Percentiles rank a stretch among this genome's conserved stretches.
Conservation (phyloP, 495 filamentous ascomycete genomes). For the Penicillium chermesinum region DNA sequence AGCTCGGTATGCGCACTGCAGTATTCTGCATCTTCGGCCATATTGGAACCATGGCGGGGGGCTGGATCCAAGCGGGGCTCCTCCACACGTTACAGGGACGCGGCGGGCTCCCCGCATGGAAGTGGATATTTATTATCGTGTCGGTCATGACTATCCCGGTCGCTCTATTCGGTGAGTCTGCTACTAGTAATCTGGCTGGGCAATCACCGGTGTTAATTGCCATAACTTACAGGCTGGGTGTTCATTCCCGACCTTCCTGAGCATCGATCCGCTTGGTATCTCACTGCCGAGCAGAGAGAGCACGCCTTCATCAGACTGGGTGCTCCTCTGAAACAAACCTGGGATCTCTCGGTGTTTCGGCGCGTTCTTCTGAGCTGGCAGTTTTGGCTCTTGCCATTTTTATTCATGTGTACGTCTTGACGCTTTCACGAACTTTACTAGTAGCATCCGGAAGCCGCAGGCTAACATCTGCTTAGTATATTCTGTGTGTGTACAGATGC, state of each 20-base stretch:
- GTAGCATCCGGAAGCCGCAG: not conserved
- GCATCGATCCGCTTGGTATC: slow-evolving; percentile 30
- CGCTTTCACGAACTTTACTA: not conserved
- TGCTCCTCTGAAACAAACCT: slow-evolving; percentile 15
- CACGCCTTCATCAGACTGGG: slow-evolving; percentile 26
- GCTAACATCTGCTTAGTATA: slow-evolving; percentile 18
- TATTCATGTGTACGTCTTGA: slow-evolving; percentile 36
- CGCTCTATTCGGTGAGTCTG: slow-evolving; percentile 23
- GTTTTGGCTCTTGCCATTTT: slow-evolving; percentile 29
- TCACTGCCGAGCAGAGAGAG: slow-evolving; percentile 29
- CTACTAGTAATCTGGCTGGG: too few species aligned
- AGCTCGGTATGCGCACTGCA: slow-evolving; percentile 25
- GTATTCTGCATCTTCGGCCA: slow-evolving; percentile 30
- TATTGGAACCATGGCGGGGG: slow-evolving; percentile 25
- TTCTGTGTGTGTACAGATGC: slow-evolving; percentile 28
- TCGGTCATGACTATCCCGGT: slow-evolving; percentile 29
- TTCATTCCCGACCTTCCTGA: slow-evolving; percentile 33
- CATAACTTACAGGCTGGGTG: slow-evolving; percentile 21
- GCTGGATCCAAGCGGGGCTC: slow-evolving; percentile 29
- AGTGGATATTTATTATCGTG: slow-evolving; percentile 32
- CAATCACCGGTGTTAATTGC: too few species aligned
- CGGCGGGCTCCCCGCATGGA: slow-evolving; percentile 26
- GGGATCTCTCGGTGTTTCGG: slow-evolving; percentile 28
- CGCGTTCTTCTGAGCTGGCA: slow-evolving; percentile 33
- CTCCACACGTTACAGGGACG: slow-evolving; percentile 18